Percentiles rank a stretch among this genome's conserved stretches.
phyloP scores from a whole-genome alignment of 2,329 filamentous ascomycete species.

The Nothomitra cinnamomea region DNA sequence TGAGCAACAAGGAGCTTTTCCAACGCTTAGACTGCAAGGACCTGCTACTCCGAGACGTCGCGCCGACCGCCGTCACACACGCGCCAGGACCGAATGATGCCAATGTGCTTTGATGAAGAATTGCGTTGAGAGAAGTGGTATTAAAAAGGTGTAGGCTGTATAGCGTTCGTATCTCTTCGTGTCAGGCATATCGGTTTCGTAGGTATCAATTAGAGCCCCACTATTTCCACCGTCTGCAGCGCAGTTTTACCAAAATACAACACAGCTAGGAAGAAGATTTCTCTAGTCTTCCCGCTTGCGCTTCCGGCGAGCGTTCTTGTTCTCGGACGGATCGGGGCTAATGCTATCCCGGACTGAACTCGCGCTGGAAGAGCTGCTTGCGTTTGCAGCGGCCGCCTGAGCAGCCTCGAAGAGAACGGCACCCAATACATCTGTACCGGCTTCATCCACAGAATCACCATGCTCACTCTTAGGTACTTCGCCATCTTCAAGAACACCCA shows the following conservation, averaged over 20 bases:
- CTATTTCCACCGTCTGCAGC: neutral
- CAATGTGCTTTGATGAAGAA: neutral
- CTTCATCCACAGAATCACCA: slow-evolving; percentile 8
- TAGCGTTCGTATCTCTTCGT: neutral
- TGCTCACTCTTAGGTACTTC: slow-evolving; percentile 30
- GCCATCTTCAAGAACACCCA: slow-evolving; percentile 66
- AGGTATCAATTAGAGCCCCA: neutral
- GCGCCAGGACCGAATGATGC: neutral
- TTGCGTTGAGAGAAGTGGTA: neutral
- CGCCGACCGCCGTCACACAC: neutral
- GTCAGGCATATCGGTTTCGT: slow-evolving; percentile 2
- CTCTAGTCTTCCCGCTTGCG: slow-evolving; percentile 24
- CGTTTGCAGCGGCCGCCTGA: slow-evolving; percentile 39
- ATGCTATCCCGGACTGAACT: slow-evolving; percentile 15
- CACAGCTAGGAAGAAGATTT: no score
- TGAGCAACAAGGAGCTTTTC: slow-evolving; percentile 3
- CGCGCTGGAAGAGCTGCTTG: slow-evolving; percentile 28
- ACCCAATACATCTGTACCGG: slow-evolving; percentile 49
- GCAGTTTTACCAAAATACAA: neutral
- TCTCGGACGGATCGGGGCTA: slow-evolving; percentile 11
- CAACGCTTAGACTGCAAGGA: neutral
- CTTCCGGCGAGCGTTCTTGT: slow-evolving; percentile 25
- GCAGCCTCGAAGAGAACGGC: slow-evolving; percentile 71
- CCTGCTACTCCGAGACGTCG: neutral
- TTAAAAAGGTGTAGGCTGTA: neutral